A percentile compares a stretch with the other conserved stretches of the same genome.
phyloP scores from a whole-genome alignment of 805 yeast species.

The Candida sakaeoensis region DNA sequence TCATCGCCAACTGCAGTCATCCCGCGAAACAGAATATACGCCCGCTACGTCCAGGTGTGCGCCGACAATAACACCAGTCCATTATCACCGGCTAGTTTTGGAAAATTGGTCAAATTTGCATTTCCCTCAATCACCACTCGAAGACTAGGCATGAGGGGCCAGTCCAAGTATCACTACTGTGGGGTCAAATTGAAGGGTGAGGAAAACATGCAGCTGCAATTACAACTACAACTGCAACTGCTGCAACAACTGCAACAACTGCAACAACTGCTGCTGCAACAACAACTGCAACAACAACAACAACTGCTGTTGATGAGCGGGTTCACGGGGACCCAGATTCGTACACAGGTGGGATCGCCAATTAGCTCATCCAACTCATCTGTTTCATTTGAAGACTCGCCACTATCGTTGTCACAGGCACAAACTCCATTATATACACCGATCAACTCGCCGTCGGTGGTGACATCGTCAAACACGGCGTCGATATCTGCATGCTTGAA shows the following conservation, averaged over 20 bases:
- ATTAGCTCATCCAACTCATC: slow-evolving; percentile 13
- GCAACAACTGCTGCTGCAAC: slow-evolving; percentile 5
- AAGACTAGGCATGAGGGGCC: slow-evolving; percentile 78
- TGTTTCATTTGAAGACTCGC: slow-evolving; percentile 13
- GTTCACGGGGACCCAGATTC: too few species aligned
- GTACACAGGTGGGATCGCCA: slow-evolving; percentile 10
- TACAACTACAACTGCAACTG: slow-evolving; percentile 6
- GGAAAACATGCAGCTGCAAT: slow-evolving; percentile 17
- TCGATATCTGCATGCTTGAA: slow-evolving; percentile 1
- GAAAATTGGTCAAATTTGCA: slow-evolving; percentile 62
- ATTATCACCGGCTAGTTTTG: slow-evolving; percentile 73
- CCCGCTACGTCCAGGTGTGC: slow-evolving; percentile 38
- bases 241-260: slow-evolving; percentile 8
- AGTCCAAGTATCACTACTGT: slow-evolving; percentile 81
- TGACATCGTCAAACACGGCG: slow-evolving; percentile 1
- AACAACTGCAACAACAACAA: slow-evolving; percentile 8
- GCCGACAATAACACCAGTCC: slow-evolving; percentile 48
- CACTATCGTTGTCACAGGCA: slow-evolving; percentile 8
- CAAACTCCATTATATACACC: slow-evolving; percentile 15
- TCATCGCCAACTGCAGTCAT: slow-evolving; percentile 36
- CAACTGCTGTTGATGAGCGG: slow-evolving; percentile 7
- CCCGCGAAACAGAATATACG: slow-evolving; percentile 41
- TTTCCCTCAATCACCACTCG: slow-evolving; percentile 70
- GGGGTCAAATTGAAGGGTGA: slow-evolving; percentile 54
- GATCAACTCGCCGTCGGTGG: slow-evolving; percentile 11